A percentile compares a stretch with the other conserved stretches of the same genome.
phyloP scores from a whole-genome alignment of 805 yeast species.

The Zygosaccharomyces bisporus region DNA sequence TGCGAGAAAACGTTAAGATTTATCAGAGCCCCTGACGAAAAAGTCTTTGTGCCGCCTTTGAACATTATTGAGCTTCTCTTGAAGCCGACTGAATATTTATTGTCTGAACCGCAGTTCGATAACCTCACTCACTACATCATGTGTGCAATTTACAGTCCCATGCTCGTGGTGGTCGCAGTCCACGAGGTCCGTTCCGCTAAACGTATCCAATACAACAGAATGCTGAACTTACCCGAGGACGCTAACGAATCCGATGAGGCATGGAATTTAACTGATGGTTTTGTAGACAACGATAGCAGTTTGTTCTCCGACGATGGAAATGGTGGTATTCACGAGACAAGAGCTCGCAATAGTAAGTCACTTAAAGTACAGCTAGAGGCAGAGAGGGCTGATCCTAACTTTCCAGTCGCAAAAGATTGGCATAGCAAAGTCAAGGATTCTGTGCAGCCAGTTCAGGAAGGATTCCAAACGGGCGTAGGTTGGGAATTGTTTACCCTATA shows the following conservation, averaged over 20 bases:
- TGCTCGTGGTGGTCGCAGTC: slow-evolving; percentile 54
- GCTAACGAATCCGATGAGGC: slow-evolving; percentile 73
- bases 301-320: slow-evolving; percentile 27
- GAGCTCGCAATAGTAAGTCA: slow-evolving; percentile 31
- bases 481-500: slow-evolving; percentile 62
- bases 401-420: slow-evolving; percentile 55
- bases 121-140: slow-evolving; percentile 52
- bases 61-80: slow-evolving; percentile 64
- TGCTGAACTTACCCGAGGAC: slow-evolving; percentile 63
- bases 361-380: slow-evolving; percentile 55
- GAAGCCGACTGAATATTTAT: slow-evolving; percentile 43
- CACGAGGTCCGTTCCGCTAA: slow-evolving; percentile 66
- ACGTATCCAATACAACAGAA: slow-evolving; percentile 67
- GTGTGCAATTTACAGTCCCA: slow-evolving; percentile 66
- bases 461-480: slow-evolving; percentile 51
- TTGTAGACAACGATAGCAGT: slow-evolving; percentile 36
- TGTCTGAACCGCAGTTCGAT: slow-evolving; percentile 32
- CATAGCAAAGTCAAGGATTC: slow-evolving; percentile 42
- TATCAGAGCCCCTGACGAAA: slow-evolving; percentile 83
- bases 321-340: slow-evolving; percentile 34
- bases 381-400: slow-evolving; percentile 66
- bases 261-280: slow-evolving; percentile 84
- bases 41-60: slow-evolving; percentile 81
- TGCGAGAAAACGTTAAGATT: slow-evolving; percentile 81
- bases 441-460: slow-evolving; percentile 58